Percentiles rank a stretch among this genome's conserved stretches.
These are phyloP conservation scores for Metschnikowia rubicola DNA, from an alignment of 805 yeast genomes.

Conservation along the genomic window DNA sequence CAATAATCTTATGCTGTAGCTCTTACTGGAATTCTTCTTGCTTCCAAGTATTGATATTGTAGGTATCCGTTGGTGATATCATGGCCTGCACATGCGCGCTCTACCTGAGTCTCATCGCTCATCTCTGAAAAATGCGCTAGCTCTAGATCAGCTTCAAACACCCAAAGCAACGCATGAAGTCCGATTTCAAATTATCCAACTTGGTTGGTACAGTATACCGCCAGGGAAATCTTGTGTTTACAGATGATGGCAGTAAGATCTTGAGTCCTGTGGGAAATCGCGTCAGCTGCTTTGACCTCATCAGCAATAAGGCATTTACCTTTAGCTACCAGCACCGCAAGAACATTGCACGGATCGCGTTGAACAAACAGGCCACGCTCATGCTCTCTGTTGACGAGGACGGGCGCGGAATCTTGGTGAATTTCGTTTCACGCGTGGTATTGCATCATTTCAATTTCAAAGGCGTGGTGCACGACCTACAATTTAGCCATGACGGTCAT, in stretches of 20 bases:
- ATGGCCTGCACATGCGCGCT: constrained; percentile 1
- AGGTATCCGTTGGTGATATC: background rate
- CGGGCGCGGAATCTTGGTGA: constrained; percentile 90
- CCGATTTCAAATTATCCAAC: constrained; percentile 86
- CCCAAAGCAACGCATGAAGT: constrained; percentile 51
- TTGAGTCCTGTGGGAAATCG: constrained; percentile 94
- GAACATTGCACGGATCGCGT: constrained; percentile 72
- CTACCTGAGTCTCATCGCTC: constrained; percentile 13
- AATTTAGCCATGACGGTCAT: constrained; percentile 85
- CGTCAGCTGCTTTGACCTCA: constrained; percentile 81
- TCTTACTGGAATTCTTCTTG: too few relatives aligned
- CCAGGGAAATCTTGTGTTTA: constrained; percentile 84
- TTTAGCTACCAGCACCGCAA: constrained; percentile 90
- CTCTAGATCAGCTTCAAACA: background rate
- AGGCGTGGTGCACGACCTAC: constrained; percentile 66
- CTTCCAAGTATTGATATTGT: background rate
- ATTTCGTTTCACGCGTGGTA: constrained; percentile 77
- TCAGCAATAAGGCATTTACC: constrained; percentile 82
- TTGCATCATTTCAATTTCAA: constrained; percentile 93
- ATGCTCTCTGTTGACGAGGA: constrained; percentile 82
- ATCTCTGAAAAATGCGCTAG: constrained; percentile 15
- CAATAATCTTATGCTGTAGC: too few relatives aligned
- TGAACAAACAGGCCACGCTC: constrained; percentile 78
- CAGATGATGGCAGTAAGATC: constrained; percentile 79
- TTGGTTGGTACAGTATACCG: constrained; percentile 91